phyloP scores from a whole-genome alignment of 305 asterid genomes.

The Solanum hybrid region DNA sequence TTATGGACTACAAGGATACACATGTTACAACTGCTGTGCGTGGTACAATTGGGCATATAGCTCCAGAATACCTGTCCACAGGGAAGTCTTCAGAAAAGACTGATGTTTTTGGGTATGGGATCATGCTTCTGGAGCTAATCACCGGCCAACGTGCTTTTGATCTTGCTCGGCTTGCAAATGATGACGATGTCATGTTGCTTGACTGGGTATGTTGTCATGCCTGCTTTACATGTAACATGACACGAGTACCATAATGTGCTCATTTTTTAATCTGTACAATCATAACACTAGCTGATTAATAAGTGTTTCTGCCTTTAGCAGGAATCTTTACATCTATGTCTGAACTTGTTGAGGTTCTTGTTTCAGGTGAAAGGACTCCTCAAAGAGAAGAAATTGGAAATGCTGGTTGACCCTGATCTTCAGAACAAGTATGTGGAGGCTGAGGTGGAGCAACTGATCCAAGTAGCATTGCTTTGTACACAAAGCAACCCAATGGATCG shows the following conservation, averaged over 20 bases:
- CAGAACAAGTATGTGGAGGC: constrained; percentile 42
- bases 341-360: not conserved
- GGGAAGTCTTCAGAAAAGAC: constrained; percentile 51
- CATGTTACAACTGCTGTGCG: constrained; percentile 50
- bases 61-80: constrained; percentile 52
- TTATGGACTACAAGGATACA: constrained; percentile 54
- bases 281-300: not conserved
- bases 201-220: constrained; percentile 40
- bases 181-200: constrained; percentile 53
- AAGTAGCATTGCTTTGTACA: constrained; percentile 78
- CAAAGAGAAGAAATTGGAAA: constrained; percentile 59
- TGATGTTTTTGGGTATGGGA: constrained; percentile 52
- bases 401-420: constrained; percentile 72
- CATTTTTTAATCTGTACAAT: not conserved
- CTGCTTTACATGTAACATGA: not conserved
- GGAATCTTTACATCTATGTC: not conserved
- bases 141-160: constrained; percentile 51
- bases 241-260: not conserved
- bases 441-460: constrained; percentile 77
- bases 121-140: constrained; percentile 51
- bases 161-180: constrained; percentile 58
- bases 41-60: constrained; percentile 52
- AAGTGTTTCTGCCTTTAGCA: not conserved
- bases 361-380: constrained; percentile 74
- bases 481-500: constrained; percentile 67